Evolutionary conservation across 2,329 filamentous ascomycete species (phyloP), one percentile per base, ranked within the genome.

Genomic region (Huntiella bhutanensis): DNA sequence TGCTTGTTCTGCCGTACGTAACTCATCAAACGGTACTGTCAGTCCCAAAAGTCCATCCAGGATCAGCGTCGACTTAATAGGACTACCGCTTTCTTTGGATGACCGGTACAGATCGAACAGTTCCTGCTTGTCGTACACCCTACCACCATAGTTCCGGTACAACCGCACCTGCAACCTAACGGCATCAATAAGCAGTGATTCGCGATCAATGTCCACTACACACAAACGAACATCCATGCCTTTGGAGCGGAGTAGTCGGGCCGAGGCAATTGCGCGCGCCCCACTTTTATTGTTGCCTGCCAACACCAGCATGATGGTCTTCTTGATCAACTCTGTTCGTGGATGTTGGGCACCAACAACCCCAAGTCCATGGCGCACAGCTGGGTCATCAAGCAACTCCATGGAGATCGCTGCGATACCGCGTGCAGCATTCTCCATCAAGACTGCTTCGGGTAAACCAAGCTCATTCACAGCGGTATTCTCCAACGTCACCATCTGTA

Each of bases 261-360:
- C 86, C 3, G 86, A 86, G 11, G 85, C 82, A 45, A 96, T 70
- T 3, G 86, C 85, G 49, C 88, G 73, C 34, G 83, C 79, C 35
- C 88, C 87, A 1, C 80, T 86, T 53, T 85, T 85, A 60, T 94
- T 88, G 60, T 95, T 96, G n/a, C 91, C 88, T 0, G 84, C 87
- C n/a, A 96, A 69, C 5, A 96, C 75, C 16, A 93, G 76, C 32
- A 76, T 64, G 0, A 68, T 66, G 4, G 61, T 59, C 38, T 59
- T 50, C 49, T 58, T 36, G 57, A 48, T 33, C 54, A 54, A 6
- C 55, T 52, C 50, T 11, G 49, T 53, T 13, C 59, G 57, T 15
- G 56, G 54, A 5, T 49, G 48, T 4, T 57, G 56, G 1, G 56
- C 54, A 38, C 55, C 57, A 6, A 57, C 66, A 42, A 58, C 69